Base-by-base conservation (phyloP, 495 filamentous ascomycete species). In the Xylaria nigripes region DNA sequence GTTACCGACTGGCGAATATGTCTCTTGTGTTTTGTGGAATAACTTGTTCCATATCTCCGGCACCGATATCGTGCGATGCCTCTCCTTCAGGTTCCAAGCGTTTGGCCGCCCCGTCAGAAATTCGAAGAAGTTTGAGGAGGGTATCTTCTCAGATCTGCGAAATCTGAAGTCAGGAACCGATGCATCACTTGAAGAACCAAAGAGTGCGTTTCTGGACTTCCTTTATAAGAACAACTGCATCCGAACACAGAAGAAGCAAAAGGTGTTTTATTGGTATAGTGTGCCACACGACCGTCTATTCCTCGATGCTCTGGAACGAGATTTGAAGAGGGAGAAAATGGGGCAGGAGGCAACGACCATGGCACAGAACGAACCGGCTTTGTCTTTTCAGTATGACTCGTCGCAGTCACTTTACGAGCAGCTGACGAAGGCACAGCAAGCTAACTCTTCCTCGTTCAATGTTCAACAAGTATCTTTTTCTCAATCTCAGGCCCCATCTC, bases 221-320 rank as follows among this genome's bases (percentile, higher is more conserved):
- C 78, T 98, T 46, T 98, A 97, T 79, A 98, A 98, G 81, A 97
- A 98, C 78, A 98, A 98, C 72, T 98, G 93, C 80, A 98, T 98
- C 62, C 82, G 93, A 59, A 98, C 93, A 23, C 93, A 98, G 72
- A 98, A 98, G 82, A 98, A 98, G 80, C 93, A 98, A 67, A 98
- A 98, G 77, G 93, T 98, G 60, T 98, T 98, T 63, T 98, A 96
- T 73, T 98, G 93, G 93, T 98, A 98, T 71, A 96, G 91, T 73
- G 93, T 98, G 50, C 93, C 93, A 6, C 93, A 98, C 69, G 93
- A 98, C 74, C 83, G 93, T 30, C 83, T 98, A 36, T 98, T 98
- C 72, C 83, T 97, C 51, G 93, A 98, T 76, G 93, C 93, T 42
- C 76, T 98, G 68, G 93, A 98, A 75, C 85, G 93, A 53, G 93